Evolutionary conservation across 352 stramenopile genomes (phyloP).

Genomic region (Globisporangium emineosum): DNA sequence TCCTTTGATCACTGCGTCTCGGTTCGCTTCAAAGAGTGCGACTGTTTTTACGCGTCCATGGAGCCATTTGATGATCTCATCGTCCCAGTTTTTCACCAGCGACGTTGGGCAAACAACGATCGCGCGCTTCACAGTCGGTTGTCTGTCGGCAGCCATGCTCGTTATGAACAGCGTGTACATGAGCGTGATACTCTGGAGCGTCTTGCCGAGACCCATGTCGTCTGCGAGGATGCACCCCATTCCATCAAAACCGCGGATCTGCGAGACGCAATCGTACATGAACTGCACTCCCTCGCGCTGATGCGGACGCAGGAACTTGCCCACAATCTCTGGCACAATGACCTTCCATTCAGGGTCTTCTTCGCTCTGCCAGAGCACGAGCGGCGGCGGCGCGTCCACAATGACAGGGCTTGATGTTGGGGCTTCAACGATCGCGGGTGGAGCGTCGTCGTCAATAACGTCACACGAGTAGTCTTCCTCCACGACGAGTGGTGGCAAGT

Average conservation of each 20-base stretch:
- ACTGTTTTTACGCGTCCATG: constrained; percentile 81
- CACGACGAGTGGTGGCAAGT: constrained; percentile 57
- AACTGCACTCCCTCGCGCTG: constrained; percentile 96
- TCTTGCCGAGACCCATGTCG: constrained; percentile 88
- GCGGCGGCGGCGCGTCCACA: constrained; percentile 46
- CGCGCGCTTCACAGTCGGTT: constrained; percentile 62
- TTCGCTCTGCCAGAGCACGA: constrained; percentile 80
- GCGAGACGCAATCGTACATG: constrained; percentile 95
- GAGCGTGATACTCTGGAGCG: constrained; percentile 84
- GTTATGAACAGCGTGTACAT: constrained; percentile 83
- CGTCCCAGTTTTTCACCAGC: constrained; percentile 89
- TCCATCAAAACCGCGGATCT: constrained; percentile 70
- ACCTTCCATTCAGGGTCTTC: constrained; percentile 60
- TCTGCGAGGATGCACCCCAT: constrained; percentile 86
- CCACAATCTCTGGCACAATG: constrained; percentile 88
- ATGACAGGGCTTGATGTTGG: constrained; percentile 15
- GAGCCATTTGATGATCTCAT: constrained; percentile 89
- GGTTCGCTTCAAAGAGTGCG: constrained; percentile 78
- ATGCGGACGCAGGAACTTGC: constrained; percentile 94
- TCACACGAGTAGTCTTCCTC: constrained; percentile 45
- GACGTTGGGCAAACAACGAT: constrained; percentile 87
- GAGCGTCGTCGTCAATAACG: constrained; percentile 27
- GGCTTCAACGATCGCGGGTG: constrained; percentile 22
- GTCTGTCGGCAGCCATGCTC: constrained; percentile 45
- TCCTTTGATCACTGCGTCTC: constrained; percentile 77